phyloP scores from a whole-genome alignment of 2,329 filamentous ascomycete species.

The Chalaropsis ovoidea region DNA sequence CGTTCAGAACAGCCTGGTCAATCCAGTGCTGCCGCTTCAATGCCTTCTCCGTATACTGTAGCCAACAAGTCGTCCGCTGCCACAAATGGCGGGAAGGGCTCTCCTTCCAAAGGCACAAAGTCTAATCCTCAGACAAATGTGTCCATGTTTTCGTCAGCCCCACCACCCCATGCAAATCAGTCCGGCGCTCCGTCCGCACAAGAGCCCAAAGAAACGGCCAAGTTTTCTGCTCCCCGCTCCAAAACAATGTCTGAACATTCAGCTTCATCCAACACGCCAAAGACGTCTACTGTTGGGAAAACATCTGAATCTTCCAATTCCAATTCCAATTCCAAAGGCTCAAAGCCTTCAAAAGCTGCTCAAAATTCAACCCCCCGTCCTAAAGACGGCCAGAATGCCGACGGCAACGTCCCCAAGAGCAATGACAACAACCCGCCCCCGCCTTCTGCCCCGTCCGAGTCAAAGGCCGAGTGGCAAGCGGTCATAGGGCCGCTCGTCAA shows the following conservation, averaged over 20 bases:
- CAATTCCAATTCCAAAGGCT: too few species aligned
- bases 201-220: too few species aligned
- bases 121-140: neutral
- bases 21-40: neutral
- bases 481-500: neutral
- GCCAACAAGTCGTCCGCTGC: neutral
- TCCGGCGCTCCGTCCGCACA: neutral
- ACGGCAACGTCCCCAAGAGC: neutral
- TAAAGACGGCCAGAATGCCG: too few species aligned
- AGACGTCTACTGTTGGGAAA: too few species aligned
- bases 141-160: neutral
- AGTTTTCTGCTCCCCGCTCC: too few species aligned
- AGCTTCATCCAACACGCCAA: too few species aligned
- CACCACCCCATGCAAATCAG: neutral
- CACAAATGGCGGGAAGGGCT: neutral
- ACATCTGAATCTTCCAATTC: too few species aligned
- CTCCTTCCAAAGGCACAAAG: neutral
- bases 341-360: neutral
- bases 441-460: neutral
- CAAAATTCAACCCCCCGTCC: neutral
- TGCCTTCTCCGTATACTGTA: neutral
- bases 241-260: too few species aligned
- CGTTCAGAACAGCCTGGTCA: neutral
- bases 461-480: neutral
- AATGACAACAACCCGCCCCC: neutral